Conservation (phyloP, 2,329 filamentous ascomycete species). For the Pseudocercospora fuligena region DNA sequence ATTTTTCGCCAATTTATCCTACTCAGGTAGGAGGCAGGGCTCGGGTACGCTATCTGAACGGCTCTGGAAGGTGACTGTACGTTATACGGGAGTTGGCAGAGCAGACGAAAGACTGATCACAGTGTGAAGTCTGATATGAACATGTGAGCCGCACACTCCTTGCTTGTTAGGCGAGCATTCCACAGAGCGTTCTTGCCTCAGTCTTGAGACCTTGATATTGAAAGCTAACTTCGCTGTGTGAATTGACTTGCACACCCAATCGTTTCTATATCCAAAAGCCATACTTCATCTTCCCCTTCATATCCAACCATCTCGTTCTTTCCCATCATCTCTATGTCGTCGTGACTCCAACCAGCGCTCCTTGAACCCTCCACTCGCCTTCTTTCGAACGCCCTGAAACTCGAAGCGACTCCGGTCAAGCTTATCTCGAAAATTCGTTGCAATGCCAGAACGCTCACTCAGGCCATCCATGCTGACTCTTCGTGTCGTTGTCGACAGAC, state of each 20-base stretch:
- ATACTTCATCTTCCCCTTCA: conserved; percentile 15
- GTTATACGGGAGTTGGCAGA: too few species aligned
- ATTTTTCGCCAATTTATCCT: too few species aligned
- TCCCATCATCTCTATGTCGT: conserved; percentile 22
- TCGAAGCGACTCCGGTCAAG: conserved; percentile 41
- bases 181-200: too few species aligned
- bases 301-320: conserved; percentile 35
- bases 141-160: neutral
- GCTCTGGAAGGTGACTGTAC: too few species aligned
- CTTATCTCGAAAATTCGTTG: conserved; percentile 35
- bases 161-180: too few species aligned
- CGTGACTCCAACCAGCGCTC: conserved; percentile 34
- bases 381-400: conserved; percentile 40
- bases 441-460: conserved; percentile 29
- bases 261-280: neutral
- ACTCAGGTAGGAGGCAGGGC: too few species aligned
- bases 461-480: conserved; percentile 25
- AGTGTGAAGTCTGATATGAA: neutral
- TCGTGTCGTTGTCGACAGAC: conserved; percentile 30
- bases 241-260: neutral
- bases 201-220: neutral
- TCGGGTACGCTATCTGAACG: too few species aligned
- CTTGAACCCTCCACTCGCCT: conserved; percentile 35
- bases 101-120: too few species aligned
- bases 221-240: neutral